phyloP scores from a whole-genome alignment of 768 basidiomycete genomes.

The Rhizopogon roseolus region DNA sequence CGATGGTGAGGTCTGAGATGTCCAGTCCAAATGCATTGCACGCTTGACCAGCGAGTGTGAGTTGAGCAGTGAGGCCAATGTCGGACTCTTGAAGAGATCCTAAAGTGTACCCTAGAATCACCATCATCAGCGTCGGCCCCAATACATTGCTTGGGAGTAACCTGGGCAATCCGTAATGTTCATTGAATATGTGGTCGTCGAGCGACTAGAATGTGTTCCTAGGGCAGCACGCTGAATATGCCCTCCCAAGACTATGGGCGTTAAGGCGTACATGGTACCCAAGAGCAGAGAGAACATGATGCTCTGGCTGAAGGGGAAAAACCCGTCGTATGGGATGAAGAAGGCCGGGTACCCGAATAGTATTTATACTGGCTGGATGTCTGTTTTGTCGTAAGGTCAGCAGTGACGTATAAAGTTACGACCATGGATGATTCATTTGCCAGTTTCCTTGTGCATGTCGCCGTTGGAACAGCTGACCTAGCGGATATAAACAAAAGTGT shows the following conservation, averaged over 20 bases:
- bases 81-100: constrained; percentile 35
- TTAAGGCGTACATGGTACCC: constrained; percentile 5
- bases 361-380: neutral
- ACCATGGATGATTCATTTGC: neutral
- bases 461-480: neutral
- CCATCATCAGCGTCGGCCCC: constrained; percentile 24
- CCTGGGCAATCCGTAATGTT: constrained; percentile 32
- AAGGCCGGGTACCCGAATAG: neutral
- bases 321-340: neutral
- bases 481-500: neutral
- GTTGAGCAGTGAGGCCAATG: constrained; percentile 48
- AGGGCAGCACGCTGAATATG: constrained; percentile 3
- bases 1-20: constrained; percentile 51
- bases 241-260: neutral
- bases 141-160: constrained; percentile 51
- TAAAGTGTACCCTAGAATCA: constrained; percentile 48
- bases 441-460: neutral
- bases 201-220: neutral
- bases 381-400: neutral
- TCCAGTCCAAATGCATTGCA: constrained; percentile 69
- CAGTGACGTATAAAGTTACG: neutral
- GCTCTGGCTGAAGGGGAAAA: neutral
- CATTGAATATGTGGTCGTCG: constrained; percentile 11
- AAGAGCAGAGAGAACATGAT: constrained; percentile 9
- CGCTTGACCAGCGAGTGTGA: constrained; percentile 47